Percentiles rank a stretch among this genome's conserved stretches.
phyloP scores from a whole-genome alignment of 768 basidiomycete genomes.

The Gymnopilus junonius region DNA sequence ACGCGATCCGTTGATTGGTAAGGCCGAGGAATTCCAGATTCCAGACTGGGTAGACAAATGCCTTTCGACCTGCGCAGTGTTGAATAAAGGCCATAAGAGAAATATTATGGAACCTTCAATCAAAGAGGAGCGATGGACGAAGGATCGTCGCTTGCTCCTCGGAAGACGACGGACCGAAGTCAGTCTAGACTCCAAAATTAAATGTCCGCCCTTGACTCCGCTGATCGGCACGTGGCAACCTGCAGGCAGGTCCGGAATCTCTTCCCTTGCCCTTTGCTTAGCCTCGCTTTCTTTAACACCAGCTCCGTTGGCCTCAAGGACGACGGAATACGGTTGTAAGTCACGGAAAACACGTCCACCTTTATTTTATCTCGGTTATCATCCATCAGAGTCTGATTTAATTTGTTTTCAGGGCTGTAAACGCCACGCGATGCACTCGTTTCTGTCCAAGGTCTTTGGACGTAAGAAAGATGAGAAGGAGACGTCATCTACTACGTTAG shows the following conservation, averaged over 20 bases:
- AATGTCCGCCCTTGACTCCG: constrained; percentile 12
- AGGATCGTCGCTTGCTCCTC: too few relatives aligned
- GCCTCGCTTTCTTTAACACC: constrained; percentile 8
- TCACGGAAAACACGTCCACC: constrained; percentile 7
- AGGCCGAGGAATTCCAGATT: background rate
- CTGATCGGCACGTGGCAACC: constrained; percentile 21
- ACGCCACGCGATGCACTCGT: constrained; percentile 59
- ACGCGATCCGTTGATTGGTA: background rate
- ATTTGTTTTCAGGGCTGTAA: constrained; percentile 13
- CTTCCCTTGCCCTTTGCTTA: constrained; percentile 11
- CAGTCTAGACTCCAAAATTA: background rate
- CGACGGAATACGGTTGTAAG: constrained; percentile 24
- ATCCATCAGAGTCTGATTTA: background rate
- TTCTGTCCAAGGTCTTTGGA: constrained; percentile 79
- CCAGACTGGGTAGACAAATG: too few relatives aligned
- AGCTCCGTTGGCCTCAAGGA: constrained; percentile 23
- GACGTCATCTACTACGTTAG: constrained; percentile 35
- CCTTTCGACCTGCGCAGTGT: too few relatives aligned
- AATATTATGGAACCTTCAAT: too few relatives aligned
- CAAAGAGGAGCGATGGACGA: background rate
- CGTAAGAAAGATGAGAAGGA: constrained; percentile 70
- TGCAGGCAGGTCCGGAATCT: constrained; percentile 14
- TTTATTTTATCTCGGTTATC: background rate
- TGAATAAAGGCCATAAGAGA: too few relatives aligned
- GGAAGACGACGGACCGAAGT: background rate